Conservation (phyloP, 176 grass and related monocot species). For the Cocos nucifera region DNA sequence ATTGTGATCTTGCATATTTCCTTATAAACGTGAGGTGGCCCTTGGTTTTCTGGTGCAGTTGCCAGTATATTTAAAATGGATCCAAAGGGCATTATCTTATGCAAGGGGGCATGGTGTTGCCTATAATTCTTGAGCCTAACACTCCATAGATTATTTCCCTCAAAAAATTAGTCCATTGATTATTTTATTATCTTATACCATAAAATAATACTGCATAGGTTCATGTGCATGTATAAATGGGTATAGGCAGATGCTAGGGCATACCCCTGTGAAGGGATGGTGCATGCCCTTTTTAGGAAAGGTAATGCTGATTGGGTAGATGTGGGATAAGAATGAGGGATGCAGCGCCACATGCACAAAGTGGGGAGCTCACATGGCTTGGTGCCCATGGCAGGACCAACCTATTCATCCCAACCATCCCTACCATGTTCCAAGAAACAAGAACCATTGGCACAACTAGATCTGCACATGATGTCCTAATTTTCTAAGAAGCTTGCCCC, state of each 20-base stretch:
- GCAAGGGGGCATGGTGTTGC: too few species aligned
- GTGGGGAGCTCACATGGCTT: constrained; percentile 2
- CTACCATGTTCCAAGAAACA: constrained; percentile 34
- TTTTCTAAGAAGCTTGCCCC: constrained; percentile 33
- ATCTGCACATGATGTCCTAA: constrained; percentile 28
- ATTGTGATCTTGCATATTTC: too few species aligned
- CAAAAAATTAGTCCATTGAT: too few species aligned
- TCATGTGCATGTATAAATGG: not conserved
- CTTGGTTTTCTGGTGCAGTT: too few species aligned
- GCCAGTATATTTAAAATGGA: too few species aligned
- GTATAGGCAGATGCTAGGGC: too few species aligned
- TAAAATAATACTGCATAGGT: not conserved
- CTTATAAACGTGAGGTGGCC: not conserved
- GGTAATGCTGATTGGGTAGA: not conserved
- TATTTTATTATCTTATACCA: too few species aligned
- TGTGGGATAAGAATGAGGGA: not conserved
- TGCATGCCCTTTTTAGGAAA: not conserved
- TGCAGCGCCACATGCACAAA: constrained; percentile 7
- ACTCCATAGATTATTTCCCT: too few species aligned
- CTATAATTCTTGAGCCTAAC: too few species aligned
- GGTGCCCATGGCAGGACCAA: constrained; percentile 6
- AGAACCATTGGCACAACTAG: constrained; percentile 33
- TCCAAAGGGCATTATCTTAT: too few species aligned
- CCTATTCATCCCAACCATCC: constrained; percentile 17
- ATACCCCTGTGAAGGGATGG: too few species aligned